Base-by-base conservation (phyloP, 352 stramenopile species). In the Pilasporangium apinafurcum region DNA sequence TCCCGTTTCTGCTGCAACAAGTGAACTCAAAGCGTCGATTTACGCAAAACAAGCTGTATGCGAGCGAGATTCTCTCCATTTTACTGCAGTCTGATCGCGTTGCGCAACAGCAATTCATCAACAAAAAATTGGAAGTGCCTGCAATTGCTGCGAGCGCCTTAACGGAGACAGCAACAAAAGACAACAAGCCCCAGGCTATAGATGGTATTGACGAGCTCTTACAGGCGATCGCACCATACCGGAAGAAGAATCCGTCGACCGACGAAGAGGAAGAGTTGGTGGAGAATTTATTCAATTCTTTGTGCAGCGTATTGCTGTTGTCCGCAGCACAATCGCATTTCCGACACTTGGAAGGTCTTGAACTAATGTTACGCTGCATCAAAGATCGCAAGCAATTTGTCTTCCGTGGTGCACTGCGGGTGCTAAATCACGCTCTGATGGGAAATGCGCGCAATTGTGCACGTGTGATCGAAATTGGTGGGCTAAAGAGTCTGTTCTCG, bases 161-260 rank as follows among this genome's bases (percentile, higher is more conserved):
- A 17, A 34, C 32, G 22, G 12, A 13, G 35, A 61, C 18, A 43
- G 50, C 14, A 58, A 48, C 2, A 33, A 43, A 2, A 20, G 40
- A 20, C 4, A 44, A 24, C 13, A 37, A 49, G 4, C 10, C 18
- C 12, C 35, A 43, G 17, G 24, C 7, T 14, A 48, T 61, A 34
- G 73, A 98, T 58, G 68, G 92, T 6, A 81, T 98, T 54, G 95
- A 98, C 59, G 62, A 77, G 13, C 56, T 98, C 7, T 62, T 98
- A 16, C 86, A 96, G 60, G 76, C 78, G 3, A 56, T 97, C 32
- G 87, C 87, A 14, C 58, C 66, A 29, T 97, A 94, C 64, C 66
- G 92, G 20, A 96, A 96, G 51, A 72, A 68, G 37, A 70, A 96
- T 39, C 86, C 92, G 1, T 36, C 34, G 18, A 69, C 32, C 38